Evolutionary conservation across 1,284 basidiomycete genomes (phyloP).

Genomic region (Mrakiaceae sp.): DNA sequence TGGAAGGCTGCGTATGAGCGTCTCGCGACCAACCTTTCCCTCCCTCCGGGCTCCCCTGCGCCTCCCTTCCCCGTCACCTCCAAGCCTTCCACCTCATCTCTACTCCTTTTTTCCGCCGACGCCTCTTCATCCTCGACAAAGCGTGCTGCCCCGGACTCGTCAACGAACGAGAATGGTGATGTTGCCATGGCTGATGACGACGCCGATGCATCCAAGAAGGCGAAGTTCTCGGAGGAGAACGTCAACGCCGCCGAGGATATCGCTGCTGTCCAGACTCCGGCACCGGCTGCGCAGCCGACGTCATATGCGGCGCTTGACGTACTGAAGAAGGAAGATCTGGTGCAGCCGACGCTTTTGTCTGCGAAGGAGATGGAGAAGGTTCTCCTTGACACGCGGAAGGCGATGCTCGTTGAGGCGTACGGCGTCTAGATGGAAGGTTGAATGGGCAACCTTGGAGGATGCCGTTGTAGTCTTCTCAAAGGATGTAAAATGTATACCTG

Average conservation of each 20-base stretch:
- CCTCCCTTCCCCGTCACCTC: background rate
- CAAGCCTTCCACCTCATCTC: slow-evolving; percentile 34
- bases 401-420: slow-evolving; percentile 71
- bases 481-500: too few relatives aligned
- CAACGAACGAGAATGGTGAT: slow-evolving; percentile 36
- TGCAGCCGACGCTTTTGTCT: slow-evolving; percentile 62
- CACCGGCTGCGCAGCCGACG: slow-evolving; percentile 17
- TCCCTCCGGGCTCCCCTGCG: background rate
- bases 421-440: background rate
- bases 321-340: slow-evolving; percentile 55
- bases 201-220: slow-evolving; percentile 7
- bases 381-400: slow-evolving; percentile 66
- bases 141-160: slow-evolving; percentile 42
- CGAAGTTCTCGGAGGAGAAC: slow-evolving; percentile 16
- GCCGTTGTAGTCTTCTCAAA: too few relatives aligned
- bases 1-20: slow-evolving; percentile 11
- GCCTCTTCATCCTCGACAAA: slow-evolving; percentile 33
- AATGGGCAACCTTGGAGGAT: too few relatives aligned
- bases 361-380: slow-evolving; percentile 67
- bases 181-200: slow-evolving; percentile 33
- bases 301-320: slow-evolving; percentile 47
- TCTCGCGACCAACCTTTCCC: slow-evolving; percentile 1
- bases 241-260: slow-evolving; percentile 17
- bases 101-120: slow-evolving; percentile 22
- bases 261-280: slow-evolving; percentile 11